phyloP scores from a whole-genome alignment of 2,329 filamentous ascomycete species.

The Aspergillus japonicus region DNA sequence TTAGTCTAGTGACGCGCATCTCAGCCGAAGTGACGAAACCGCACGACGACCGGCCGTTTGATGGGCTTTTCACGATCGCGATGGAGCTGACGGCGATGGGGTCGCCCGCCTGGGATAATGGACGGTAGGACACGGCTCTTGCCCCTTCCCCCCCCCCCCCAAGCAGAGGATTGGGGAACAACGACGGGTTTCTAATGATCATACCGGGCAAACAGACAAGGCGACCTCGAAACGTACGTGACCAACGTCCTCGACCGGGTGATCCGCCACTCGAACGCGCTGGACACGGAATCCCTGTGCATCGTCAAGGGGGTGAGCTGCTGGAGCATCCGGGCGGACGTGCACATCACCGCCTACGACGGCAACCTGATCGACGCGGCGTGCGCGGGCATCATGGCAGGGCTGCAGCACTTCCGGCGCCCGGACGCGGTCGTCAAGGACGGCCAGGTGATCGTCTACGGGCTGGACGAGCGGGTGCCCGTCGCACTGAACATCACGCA shows the following conservation, averaged over 20 bases:
- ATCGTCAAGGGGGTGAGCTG: conserved; percentile 87
- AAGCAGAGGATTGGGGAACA: neutral
- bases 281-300: conserved; percentile 94
- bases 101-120: conserved; percentile 83
- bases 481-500: conserved; percentile 89
- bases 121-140: conserved; percentile 53
- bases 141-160: neutral
- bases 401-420: conserved; percentile 84
- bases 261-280: conserved; percentile 82
- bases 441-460: conserved; percentile 80
- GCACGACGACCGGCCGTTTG: conserved; percentile 84
- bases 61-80: conserved; percentile 89
- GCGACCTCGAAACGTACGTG: conserved; percentile 79
- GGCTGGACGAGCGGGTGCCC: conserved; percentile 79
- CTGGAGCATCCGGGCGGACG: conserved; percentile 86
- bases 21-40: conserved; percentile 86
- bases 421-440: conserved; percentile 86
- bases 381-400: conserved; percentile 83
- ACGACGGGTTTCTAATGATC: too few species aligned
- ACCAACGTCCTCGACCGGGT: conserved; percentile 91
- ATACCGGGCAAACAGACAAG: conserved; percentile 54
- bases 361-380: conserved; percentile 84
- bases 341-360: conserved; percentile 88
- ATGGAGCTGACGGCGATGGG: conserved; percentile 92
- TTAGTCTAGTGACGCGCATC: conserved; percentile 64